Conservation (phyloP, 257 asterid genomes). For the Gynochthodes officinalis region DNA sequence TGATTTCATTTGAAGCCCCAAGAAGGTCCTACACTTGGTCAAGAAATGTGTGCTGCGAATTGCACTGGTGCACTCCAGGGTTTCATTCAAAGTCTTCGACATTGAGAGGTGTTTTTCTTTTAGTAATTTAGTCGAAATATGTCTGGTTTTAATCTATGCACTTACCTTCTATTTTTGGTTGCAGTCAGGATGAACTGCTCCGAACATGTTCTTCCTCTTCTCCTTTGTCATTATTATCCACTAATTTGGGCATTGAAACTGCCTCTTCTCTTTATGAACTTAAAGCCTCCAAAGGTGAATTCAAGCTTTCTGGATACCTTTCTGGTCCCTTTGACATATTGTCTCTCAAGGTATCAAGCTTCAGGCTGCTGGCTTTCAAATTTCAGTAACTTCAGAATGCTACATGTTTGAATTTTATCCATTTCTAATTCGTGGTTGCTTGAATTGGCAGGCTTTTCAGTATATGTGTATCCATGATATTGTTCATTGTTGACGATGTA, state of each 20-base stretch:
- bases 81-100: slow-evolving; percentile 70
- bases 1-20: slow-evolving; percentile 51
- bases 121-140: slow-evolving; percentile 13
- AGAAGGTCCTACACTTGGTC: slow-evolving; percentile 69
- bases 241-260: slow-evolving; percentile 60
- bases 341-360: slow-evolving; percentile 57
- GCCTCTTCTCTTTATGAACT: slow-evolving; percentile 41
- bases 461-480: slow-evolving; percentile 74
- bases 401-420: slow-evolving; percentile 11
- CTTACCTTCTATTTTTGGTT: slow-evolving; percentile 29
- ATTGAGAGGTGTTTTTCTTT: slow-evolving; percentile 64
- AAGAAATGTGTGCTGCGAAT: slow-evolving; percentile 67
- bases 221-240: slow-evolving; percentile 59
- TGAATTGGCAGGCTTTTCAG: slow-evolving; percentile 74
- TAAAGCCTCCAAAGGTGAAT: slow-evolving; percentile 44
- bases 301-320: slow-evolving; percentile 75
- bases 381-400: slow-evolving; percentile 13
- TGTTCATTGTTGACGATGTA: slow-evolving; percentile 9
- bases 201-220: slow-evolving; percentile 56
- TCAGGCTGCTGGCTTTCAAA: slow-evolving; percentile 16
- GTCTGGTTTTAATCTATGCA: slow-evolving; percentile 10
- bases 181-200: slow-evolving; percentile 72
- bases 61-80: slow-evolving; percentile 66
- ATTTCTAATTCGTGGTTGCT: slow-evolving; percentile 33
- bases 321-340: slow-evolving; percentile 58